These are phyloP conservation scores for Lasiosphaeria miniovina DNA, from an alignment of 495 filamentous ascomycete genomes.

Conservation along the genomic window DNA sequence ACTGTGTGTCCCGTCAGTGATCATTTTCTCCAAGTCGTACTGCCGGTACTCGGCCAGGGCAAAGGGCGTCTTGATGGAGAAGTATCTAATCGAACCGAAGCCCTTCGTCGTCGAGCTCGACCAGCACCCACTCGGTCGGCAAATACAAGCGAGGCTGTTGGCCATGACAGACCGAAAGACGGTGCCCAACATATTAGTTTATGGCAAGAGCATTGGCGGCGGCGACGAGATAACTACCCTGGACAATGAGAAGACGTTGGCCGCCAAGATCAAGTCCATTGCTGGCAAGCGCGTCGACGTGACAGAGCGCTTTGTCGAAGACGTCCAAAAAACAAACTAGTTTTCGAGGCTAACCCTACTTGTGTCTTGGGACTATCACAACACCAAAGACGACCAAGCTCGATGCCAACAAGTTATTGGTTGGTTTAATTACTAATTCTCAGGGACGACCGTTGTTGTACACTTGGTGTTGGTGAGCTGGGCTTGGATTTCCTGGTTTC, in stretches of 20 bases:
- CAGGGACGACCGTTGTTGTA: too few species aligned
- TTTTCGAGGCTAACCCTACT: background rate
- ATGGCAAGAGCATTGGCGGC: slow-evolving; percentile 85
- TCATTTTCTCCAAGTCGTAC: slow-evolving; percentile 94
- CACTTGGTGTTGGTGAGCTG: background rate
- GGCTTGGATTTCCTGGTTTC: background rate
- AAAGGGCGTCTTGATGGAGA: slow-evolving; percentile 75
- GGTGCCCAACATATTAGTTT: slow-evolving; percentile 88
- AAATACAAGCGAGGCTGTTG: slow-evolving; percentile 65
- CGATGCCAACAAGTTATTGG: too few species aligned
- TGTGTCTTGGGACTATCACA: background rate
- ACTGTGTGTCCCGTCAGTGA: slow-evolving; percentile 52
- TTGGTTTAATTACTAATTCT: too few species aligned
- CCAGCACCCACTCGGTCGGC: slow-evolving; percentile 66
- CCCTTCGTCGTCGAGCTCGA: slow-evolving; percentile 93
- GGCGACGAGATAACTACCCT: slow-evolving; percentile 79
- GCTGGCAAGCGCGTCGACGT: slow-evolving; percentile 65
- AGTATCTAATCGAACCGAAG: slow-evolving; percentile 75
- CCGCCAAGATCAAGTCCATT: slow-evolving; percentile 67
- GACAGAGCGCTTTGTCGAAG: slow-evolving; percentile 34
- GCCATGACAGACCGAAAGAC: slow-evolving; percentile 76
- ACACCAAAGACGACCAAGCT: too few species aligned
- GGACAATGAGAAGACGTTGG: slow-evolving; percentile 64
- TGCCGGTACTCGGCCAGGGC: slow-evolving; percentile 81
- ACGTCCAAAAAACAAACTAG: slow-evolving; percentile 15